Conservation (phyloP, 1,284 basidiomycete genomes). For the Exobasidium cylindrosporum region DNA sequence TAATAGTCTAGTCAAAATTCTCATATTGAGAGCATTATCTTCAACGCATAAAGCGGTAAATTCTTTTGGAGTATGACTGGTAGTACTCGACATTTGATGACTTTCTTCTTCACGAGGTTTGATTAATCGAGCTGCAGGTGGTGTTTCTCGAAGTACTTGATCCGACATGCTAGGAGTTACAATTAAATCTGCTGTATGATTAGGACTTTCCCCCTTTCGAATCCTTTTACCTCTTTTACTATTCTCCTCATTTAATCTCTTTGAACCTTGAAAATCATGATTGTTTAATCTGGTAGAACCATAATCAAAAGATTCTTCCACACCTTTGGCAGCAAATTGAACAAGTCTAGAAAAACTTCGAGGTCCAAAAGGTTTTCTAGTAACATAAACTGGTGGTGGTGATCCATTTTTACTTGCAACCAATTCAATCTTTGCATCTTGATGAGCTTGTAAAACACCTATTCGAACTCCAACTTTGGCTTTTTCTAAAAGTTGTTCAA, state of each 20-base stretch:
- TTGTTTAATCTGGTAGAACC: not conserved
- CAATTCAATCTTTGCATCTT: conserved; percentile 30
- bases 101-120: conserved; percentile 1
- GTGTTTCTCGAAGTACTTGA: conserved; percentile 27
- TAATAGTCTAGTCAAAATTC: conserved; percentile 35
- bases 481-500: conserved; percentile 27
- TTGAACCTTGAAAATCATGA: not conserved
- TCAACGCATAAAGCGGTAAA: conserved; percentile 43
- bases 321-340: conserved; percentile 16
- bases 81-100: not conserved
- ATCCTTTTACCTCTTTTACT: not conserved
- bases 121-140: not conserved
- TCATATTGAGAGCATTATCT: conserved; percentile 46
- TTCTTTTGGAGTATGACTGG: not conserved
- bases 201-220: conserved; percentile 15
- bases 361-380: conserved; percentile 38
- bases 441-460: conserved; percentile 35
- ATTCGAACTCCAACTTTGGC: conserved; percentile 33
- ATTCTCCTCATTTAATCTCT: no score
- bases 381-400: conserved; percentile 28
- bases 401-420: conserved; percentile 27
- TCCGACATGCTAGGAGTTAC: conserved; percentile 8
- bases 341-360: conserved; percentile 27
- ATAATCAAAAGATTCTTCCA: conserved; percentile 10
- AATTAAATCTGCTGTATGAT: conserved; percentile 21